These are phyloP conservation scores for Fusarium pininemorale DNA, from an alignment of 2,329 filamentous ascomycete species.

Conservation along the genomic window DNA sequence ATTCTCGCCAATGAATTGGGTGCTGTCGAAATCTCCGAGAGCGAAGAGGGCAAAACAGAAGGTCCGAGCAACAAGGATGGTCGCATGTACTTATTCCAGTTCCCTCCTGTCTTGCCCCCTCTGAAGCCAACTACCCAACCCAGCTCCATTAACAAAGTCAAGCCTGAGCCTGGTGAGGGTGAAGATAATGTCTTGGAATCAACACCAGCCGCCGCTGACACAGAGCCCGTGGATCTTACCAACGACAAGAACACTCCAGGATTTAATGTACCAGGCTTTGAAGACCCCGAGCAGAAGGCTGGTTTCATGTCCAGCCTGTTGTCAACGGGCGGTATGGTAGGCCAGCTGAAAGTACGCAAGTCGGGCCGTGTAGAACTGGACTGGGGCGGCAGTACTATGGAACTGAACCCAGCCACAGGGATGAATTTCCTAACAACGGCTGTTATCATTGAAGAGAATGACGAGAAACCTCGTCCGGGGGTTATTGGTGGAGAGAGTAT, in stretches of 20 bases:
- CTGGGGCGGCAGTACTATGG: conserved; percentile 68
- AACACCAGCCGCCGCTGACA: conserved; percentile 35
- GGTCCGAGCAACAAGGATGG: conserved; percentile 58
- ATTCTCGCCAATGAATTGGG: conserved; percentile 57
- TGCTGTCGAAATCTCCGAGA: conserved; percentile 44
- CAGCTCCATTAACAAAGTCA: conserved; percentile 46
- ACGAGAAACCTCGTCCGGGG: conserved; percentile 58
- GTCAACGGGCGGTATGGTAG: conserved; percentile 65
- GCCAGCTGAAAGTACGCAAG: conserved; percentile 67
- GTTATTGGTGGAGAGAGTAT: conserved; percentile 61
- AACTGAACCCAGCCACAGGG: conserved; percentile 61
- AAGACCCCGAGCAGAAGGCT: conserved; percentile 47
- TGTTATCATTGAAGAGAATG: conserved; percentile 67
- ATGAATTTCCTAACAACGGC: conserved; percentile 67
- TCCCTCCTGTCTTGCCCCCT: conserved; percentile 69
- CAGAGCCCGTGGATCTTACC: conserved; percentile 56
- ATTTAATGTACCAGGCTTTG: conserved; percentile 28
- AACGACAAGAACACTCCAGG: conserved; percentile 42
- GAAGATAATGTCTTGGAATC: conserved; percentile 51
- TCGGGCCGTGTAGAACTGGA: conserved; percentile 70
- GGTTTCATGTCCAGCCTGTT: conserved; percentile 53
- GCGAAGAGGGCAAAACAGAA: conserved; percentile 40
- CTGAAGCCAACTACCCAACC: conserved; percentile 50
- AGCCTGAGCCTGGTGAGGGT: conserved; percentile 53
- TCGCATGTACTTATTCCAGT: conserved; percentile 70